A percentile compares a stretch with the other conserved stretches of the same genome.
Conservation (phyloP, 2,329 filamentous ascomycete genomes). For the Ceratocystis smalleyi region DNA sequence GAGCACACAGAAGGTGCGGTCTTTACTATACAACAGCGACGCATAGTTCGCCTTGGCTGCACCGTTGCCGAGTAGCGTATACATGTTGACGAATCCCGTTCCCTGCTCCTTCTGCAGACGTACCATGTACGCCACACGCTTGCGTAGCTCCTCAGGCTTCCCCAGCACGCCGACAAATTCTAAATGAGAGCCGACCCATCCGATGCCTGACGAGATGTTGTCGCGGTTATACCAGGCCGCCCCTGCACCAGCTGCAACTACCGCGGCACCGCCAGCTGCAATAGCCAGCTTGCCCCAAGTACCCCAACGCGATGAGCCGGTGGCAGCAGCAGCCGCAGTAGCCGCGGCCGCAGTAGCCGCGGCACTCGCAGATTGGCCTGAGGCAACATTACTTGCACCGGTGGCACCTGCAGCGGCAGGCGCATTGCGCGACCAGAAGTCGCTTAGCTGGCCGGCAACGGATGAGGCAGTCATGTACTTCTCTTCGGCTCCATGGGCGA, state of each 20-base stretch:
- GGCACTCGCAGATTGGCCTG: background rate
- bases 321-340: slow-evolving; percentile 24
- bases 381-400: slow-evolving; percentile 20
- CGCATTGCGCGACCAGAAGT: slow-evolving; percentile 43
- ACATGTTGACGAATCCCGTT: slow-evolving; percentile 72
- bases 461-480: slow-evolving; percentile 63
- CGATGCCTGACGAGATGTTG: slow-evolving; percentile 57
- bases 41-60: slow-evolving; percentile 30
- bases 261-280: slow-evolving; percentile 68
- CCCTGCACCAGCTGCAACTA: slow-evolving; percentile 65
- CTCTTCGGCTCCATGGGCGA: slow-evolving; percentile 74
- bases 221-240: slow-evolving; percentile 78
- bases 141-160: slow-evolving; percentile 64
- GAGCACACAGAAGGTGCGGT: slow-evolving; percentile 75
- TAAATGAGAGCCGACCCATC: slow-evolving; percentile 78
- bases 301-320: slow-evolving; percentile 43
- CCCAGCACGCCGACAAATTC: slow-evolving; percentile 86
- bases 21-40: slow-evolving; percentile 17
- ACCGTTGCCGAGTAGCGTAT: slow-evolving; percentile 63
- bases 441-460: slow-evolving; percentile 50
- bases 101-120: slow-evolving; percentile 46
- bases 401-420: slow-evolving; percentile 25
- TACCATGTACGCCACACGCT: slow-evolving; percentile 54
- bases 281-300: slow-evolving; percentile 75
- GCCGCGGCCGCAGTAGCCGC: slow-evolving; percentile 20